Base-by-base conservation (phyloP, 345 rosid species). In the Noccaea caerulescens region DNA sequence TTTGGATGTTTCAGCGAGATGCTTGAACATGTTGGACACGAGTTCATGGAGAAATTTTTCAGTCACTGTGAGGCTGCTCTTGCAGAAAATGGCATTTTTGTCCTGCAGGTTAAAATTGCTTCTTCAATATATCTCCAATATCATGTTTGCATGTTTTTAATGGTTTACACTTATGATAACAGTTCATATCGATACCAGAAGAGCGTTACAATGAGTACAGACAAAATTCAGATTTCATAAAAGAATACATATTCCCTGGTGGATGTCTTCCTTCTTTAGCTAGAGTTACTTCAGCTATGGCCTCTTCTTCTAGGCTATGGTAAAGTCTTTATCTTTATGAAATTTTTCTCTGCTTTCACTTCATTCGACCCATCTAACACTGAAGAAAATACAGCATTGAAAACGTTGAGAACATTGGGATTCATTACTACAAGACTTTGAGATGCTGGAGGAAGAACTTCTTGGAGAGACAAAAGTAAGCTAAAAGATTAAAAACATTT, bases 1-100 rank as follows among this genome's bases (percentile, higher is more conserved):
- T 38, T 10, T 23, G 8, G 3, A 62, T n/a, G 16, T 55, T 73
- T 39, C 84, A 91, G 98, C 18, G 98, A 86, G 86, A 91, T 93
- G 97, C 53, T 93, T 58, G 97, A 91, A 84, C 85, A 85, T 6
- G 96, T 93, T 45, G 98, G 98, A 6, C 97, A 93, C 18, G 97
- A 93, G 72, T 54, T 93, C 60, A 69, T 85, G 85, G 98, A 89
- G 58, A 85, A 76, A 27, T 93, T 85, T 80, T 86, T 91, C 34
- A 69, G 85, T 42, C 79, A 83, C 49, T 87, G 93, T 2, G 97
- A 91, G 61, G 85, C 92, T 10, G 84, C 81, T 4, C 77, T 91
- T 60, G 94, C 91, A 25, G 78, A 87, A 45, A 73, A 93, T 10
- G 98, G 97, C 2, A 76, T 91, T 25, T 68, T 90, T 47, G 91